Evolutionary conservation across 2,329 filamentous ascomycete genomes (phyloP).

Genomic region (Verticillium zaregamsianum): DNA sequence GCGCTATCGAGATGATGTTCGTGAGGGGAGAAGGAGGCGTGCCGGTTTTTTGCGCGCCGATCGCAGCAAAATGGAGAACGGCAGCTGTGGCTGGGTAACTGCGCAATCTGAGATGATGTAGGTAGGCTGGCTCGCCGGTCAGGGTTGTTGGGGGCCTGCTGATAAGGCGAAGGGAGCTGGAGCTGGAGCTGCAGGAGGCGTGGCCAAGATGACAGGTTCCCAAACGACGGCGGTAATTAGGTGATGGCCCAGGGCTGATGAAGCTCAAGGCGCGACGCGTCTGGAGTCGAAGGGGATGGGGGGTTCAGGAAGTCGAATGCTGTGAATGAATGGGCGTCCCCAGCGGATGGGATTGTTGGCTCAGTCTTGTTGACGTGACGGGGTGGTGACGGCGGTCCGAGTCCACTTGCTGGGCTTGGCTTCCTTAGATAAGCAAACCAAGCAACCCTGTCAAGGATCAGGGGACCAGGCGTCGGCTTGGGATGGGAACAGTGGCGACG

Average conservation of each 20-base stretch:
- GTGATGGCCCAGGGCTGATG: not conserved
- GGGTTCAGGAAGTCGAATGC: not conserved
- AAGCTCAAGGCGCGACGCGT: not conserved
- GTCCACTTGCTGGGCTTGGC: not conserved
- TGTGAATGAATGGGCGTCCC: not conserved
- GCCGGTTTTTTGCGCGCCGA: not conserved
- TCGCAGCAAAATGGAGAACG: not conserved
- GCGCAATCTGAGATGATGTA: not conserved
- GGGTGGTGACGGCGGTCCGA: not conserved
- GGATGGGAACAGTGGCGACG: not conserved
- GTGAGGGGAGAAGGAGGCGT: not conserved
- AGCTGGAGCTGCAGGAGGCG: not conserved
- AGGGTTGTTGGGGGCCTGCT: not conserved
- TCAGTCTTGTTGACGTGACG: not conserved
- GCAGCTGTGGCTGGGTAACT: not conserved
- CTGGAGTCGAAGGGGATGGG: not conserved
- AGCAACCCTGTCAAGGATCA: not conserved
- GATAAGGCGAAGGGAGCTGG: not conserved
- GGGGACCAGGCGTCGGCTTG: not conserved
- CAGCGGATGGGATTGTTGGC: not conserved
- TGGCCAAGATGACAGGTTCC: not conserved
- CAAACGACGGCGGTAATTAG: not conserved
- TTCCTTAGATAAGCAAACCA: not conserved
- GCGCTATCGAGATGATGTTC: not conserved
- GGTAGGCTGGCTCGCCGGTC: not conserved